phyloP scores from a whole-genome alignment of 2,329 filamentous ascomycete genomes.

The Niveomyces coronatus region DNA sequence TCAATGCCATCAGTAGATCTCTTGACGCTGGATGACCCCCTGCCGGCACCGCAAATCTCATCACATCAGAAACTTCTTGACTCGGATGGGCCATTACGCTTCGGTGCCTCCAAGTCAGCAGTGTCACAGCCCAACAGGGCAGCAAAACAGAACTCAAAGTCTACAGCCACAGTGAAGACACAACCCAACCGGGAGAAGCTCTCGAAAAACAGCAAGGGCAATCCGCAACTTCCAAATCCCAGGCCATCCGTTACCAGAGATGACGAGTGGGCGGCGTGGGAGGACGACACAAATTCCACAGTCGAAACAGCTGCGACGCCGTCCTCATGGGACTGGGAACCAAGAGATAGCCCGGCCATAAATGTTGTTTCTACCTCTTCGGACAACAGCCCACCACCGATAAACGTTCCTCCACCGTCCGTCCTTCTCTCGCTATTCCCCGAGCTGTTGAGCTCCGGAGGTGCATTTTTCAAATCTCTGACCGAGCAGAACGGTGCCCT shows the following conservation, averaged over 20 bases:
- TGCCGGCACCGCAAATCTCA: conserved; percentile 11
- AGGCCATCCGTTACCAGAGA: conserved; percentile 19
- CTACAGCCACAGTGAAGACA: neutral
- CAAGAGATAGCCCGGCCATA: conserved; percentile 22
- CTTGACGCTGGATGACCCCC: conserved; percentile 26
- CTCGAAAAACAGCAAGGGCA: neutral
- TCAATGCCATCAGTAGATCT: conserved; percentile 28
- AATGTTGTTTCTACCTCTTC: conserved; percentile 10
- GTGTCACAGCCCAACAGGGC: neutral
- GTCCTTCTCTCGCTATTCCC: conserved; percentile 71
- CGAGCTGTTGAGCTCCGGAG: conserved; percentile 55
- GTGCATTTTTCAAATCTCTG: conserved; percentile 56
- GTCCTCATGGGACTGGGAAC: conserved; percentile 41
- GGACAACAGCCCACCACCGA: conserved; percentile 49
- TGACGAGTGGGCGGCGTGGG: conserved; percentile 43
- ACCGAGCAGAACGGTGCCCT: conserved; percentile 45
- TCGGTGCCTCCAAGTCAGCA: neutral
- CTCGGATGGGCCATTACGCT: neutral
- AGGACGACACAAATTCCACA: conserved; percentile 27
- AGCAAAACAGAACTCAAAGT: neutral
- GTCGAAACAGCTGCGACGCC: conserved; percentile 12
- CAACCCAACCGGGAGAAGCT: neutral
- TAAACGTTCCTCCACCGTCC: conserved; percentile 81
- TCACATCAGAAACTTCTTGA: conserved; percentile 9
- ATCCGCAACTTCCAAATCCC: neutral